Base-by-base conservation (phyloP, 352 stramenopile species). In the Plasmopara muralis region DNA sequence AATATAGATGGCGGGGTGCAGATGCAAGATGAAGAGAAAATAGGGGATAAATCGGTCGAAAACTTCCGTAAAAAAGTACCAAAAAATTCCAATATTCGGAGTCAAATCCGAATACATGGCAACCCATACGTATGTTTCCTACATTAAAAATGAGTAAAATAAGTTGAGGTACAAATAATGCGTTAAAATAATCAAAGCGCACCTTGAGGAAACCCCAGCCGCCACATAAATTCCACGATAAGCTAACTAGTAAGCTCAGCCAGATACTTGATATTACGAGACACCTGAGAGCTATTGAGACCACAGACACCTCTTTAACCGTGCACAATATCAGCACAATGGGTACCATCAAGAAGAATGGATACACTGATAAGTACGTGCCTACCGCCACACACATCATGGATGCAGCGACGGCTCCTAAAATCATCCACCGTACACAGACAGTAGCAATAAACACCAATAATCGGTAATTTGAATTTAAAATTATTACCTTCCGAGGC, bases 11-110 rank as follows among this genome's bases (percentile, higher is more conserved):
- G 76, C 76, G 37, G 83, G 83, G 43, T 93, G 80, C 9, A 90
- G 37, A 52, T 91, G 80, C 58, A 93, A 56, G 28, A 93, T 61
- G 13, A 91, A 80, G 10, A 91, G 64, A 51, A 93, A 93, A 53
- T 91, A 93, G 46, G 69, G 70, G 44, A 86, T 85, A 48, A 93
- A 93, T 15, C 83, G 80, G 54, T 93, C 80, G 46, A 93, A 93
- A 1, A 93, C 68, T 55, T 93, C 83, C 59, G 87, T 93, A 54
- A 93, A 91, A 53, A 93, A 91, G 47, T 93, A 93, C 83, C 83
- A 93, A 57, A 93, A 93, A 53, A 91, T 78, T 33, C 83, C 83
- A 18, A 93, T 72, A 42, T 91, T 90, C 7, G 80, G 80, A 1
- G 83, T 91, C 76, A 93, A 60, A 51, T 91, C 83, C 39, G 74